Conservation (phyloP, 75 land plant species). For the Cryptomeria japonica region DNA sequence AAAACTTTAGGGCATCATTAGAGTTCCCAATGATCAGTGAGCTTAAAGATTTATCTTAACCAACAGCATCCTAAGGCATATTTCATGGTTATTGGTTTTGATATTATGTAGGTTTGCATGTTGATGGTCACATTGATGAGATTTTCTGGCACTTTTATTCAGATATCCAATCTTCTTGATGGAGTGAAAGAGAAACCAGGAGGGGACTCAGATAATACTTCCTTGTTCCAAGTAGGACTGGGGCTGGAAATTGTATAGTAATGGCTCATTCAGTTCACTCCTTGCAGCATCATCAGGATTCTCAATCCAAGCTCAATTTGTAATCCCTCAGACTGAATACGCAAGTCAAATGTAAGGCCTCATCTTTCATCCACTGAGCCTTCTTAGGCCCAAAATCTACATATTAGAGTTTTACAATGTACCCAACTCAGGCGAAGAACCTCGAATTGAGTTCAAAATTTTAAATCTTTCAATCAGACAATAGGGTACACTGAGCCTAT, state of each 20-base stretch:
- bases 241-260: not conserved
- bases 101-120: not conserved
- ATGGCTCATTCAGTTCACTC: not conserved
- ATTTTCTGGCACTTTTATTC: not conserved
- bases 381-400: not conserved
- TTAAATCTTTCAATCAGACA: not conserved
- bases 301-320: not conserved
- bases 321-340: not conserved
- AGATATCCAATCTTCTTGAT: not conserved
- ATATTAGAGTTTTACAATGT: not conserved
- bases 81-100: not conserved
- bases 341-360: not conserved
- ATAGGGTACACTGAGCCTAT: no score
- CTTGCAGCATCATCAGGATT: slow-evolving; percentile 6
- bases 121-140: not conserved
- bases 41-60: no score
- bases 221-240: not conserved
- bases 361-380: not conserved
- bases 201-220: not conserved
- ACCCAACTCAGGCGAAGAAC: not conserved
- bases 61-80: no score
- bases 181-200: not conserved
- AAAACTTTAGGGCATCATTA: not conserved
- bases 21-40: no score
- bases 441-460: not conserved